Base-by-base conservation (phyloP, 768 basidiomycete species). In the Lentinula lateritia region DNA sequence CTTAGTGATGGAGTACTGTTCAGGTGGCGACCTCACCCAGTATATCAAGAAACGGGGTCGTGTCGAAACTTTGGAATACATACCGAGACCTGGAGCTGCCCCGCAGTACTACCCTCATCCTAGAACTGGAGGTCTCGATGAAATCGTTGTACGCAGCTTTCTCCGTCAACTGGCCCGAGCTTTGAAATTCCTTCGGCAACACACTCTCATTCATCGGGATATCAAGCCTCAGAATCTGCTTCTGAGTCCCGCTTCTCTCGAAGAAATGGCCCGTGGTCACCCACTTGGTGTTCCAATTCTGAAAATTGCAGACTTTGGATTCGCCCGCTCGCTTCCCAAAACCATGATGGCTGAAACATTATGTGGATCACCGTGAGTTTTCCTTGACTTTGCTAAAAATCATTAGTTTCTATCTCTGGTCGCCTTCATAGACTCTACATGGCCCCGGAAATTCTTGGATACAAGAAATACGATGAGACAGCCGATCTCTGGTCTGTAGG, bases 401-500 rank as follows among this genome's bases (percentile, higher is more conserved):
- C 10, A 39, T 55, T 50, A 35, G 55, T 65, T 23, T 43, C 4
- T 12, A 28, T 34, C 64, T 1, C 6, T 35, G 28, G 28, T 28
- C 28, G 28, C 28, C 1, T 28, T 28, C 3, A 6, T 60, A 95
- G 93, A 52, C 75, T 99, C 35, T 99, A 99, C 76, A 99, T 98
- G 97, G 97, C 97, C 0, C 97, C 97, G 0, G 97, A 99, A 74
- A 98, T 99, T 67, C 77, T 99, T 10, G 86, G 92, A 15, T 97
- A 97, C 72, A 90, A 98, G 75, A 95, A 95, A 71, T 98, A 99
- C 73, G 95, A 97, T 71, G 95, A 95, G 18, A 96, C 94, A 71
- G 97, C 93, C 10, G 97, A 99, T 71, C 80, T 99, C 1, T 99
- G 97, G 97, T 95, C 93, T 35, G 95, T 98, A 52, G 97, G 97